Evolutionary conservation across 305 asterid species (phyloP).

Genomic region (Solanum aculeatissimum): DNA sequence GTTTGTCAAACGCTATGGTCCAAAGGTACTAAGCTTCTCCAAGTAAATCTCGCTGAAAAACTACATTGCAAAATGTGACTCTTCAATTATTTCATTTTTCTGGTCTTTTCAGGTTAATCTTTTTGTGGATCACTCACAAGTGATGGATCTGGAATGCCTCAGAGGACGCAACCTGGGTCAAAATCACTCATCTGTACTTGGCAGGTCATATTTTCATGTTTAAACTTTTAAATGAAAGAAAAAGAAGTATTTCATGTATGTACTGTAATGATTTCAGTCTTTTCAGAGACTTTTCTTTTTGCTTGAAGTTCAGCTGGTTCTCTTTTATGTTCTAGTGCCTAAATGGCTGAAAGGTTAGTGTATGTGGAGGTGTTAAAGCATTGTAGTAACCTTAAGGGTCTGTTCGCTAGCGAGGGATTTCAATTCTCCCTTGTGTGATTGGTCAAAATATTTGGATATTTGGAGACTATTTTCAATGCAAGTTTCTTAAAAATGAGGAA

Average conservation of each 20-base stretch:
- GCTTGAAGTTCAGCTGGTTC: neutral
- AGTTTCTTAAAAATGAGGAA: neutral
- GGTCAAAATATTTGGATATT: neutral
- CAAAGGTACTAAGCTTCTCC: slow-evolving; percentile 37
- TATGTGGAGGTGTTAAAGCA: neutral
- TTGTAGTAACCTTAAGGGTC: neutral
- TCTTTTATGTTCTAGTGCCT: neutral
- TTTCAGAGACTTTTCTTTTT: neutral
- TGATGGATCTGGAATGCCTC: slow-evolving; percentile 85
- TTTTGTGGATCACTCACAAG: slow-evolving; percentile 80
- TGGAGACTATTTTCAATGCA: neutral
- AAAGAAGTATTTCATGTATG: neutral
- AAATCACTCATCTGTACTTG: slow-evolving; percentile 65
- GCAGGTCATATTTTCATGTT: slow-evolving; percentile 40
- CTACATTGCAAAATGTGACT: neutral
- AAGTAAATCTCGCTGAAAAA: neutral
- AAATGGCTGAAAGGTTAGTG: neutral
- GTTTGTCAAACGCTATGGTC: slow-evolving; percentile 84
- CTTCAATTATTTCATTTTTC: neutral
- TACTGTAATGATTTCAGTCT: neutral
- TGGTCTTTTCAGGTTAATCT: slow-evolving; percentile 59
- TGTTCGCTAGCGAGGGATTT: neutral
- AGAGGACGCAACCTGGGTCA: slow-evolving; percentile 74
- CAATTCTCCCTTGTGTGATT: no score
- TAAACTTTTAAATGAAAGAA: neutral